Base-by-base conservation (phyloP, 805 yeast genomes). In the Metahyphopichia silvanorum region DNA sequence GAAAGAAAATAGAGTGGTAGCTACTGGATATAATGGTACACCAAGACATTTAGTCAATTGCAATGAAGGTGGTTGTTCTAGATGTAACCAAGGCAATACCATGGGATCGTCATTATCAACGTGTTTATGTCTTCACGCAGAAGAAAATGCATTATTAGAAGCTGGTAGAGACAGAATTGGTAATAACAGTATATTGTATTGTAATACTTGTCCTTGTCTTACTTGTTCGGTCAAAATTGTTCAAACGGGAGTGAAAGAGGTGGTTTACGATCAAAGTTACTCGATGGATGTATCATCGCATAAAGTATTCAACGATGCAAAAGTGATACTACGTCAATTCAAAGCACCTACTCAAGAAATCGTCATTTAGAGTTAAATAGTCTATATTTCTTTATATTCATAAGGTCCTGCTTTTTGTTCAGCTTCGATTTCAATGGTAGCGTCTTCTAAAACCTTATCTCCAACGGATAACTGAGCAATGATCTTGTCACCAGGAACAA, bases 21-120 rank as follows among this genome's bases (percentile, higher is more conserved):
- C 98, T 2, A 93, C 99, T 0, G 99, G 99, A 0, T 93, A 93
- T 59, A 93, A 93, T 50, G 99, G 99, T 2, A 93, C 99, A 0
- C 98, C 99, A 8, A 71, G 96, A 25, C 86, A 88, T 38, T 61
- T 87, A 47, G 66, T 69, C 16, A 93, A 93, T 49, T 93, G 99
- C 60, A 89, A 86, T 50, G 91, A 87, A 47, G 98, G 98, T 15
- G 99, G 99, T 1, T 93, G 99, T 57, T 60, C 76, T 4, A 66
- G 98, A 24, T 93, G 99, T 56, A 93, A 93, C 49, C 62, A 73
- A 16, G 89, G 83, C 6, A 69, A 69, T 32, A 69, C 72, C 1
- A 16, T 26, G 29, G 95, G 95, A 2, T 69, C 76, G 2, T 77
- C 73, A 1, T 63, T 91, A 23, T 73, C 82, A 3, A 87, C 97